These are phyloP conservation scores for Spizellomyces sp. DNA, from an alignment of 192 early-diverging fungal genomes.

Conservation along the genomic window DNA sequence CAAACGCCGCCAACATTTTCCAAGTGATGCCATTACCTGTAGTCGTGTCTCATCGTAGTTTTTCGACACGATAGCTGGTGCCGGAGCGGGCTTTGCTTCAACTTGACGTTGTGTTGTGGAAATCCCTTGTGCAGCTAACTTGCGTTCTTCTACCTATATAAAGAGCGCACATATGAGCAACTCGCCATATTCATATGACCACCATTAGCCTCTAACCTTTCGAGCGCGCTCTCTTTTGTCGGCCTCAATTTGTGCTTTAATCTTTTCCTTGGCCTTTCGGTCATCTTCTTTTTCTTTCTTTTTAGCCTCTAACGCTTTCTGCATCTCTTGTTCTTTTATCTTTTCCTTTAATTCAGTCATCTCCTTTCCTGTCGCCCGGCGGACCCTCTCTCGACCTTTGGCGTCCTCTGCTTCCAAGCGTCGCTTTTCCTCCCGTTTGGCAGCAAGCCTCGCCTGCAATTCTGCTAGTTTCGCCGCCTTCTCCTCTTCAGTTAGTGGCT, in stretches of 20 bases:
- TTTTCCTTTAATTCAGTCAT: slow-evolving; percentile 67
- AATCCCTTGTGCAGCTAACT: slow-evolving; percentile 39
- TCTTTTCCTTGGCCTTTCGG: slow-evolving; percentile 67
- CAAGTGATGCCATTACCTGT: slow-evolving; percentile 54
- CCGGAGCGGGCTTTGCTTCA: slow-evolving; percentile 32
- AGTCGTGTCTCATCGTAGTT: slow-evolving; percentile 76
- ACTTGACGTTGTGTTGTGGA: slow-evolving; percentile 16
- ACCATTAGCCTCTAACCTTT: slow-evolving; percentile 48
- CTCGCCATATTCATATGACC: background rate
- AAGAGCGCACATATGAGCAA: background rate
- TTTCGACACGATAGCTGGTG: slow-evolving; percentile 42
- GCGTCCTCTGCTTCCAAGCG: slow-evolving; percentile 65
- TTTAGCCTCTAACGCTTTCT: slow-evolving; percentile 69
- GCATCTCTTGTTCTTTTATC: slow-evolving; percentile 72
- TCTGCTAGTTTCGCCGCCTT: slow-evolving; percentile 73
- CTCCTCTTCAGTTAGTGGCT: slow-evolving; percentile 81
- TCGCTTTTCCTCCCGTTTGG: slow-evolving; percentile 67
- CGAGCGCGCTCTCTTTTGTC: slow-evolving; percentile 74
- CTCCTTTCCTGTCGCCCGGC: slow-evolving; percentile 73
- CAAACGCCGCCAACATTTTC: slow-evolving; percentile 1
- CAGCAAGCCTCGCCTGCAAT: slow-evolving; percentile 62
- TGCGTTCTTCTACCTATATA: slow-evolving; percentile 37
- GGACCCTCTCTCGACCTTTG: slow-evolving; percentile 69
- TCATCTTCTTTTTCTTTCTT: slow-evolving; percentile 81
- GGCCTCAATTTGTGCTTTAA: slow-evolving; percentile 77